A percentile compares a stretch with the other conserved stretches of the same genome.
Conservation (phyloP, 768 basidiomycete species). For the Tylopilus sp. region DNA sequence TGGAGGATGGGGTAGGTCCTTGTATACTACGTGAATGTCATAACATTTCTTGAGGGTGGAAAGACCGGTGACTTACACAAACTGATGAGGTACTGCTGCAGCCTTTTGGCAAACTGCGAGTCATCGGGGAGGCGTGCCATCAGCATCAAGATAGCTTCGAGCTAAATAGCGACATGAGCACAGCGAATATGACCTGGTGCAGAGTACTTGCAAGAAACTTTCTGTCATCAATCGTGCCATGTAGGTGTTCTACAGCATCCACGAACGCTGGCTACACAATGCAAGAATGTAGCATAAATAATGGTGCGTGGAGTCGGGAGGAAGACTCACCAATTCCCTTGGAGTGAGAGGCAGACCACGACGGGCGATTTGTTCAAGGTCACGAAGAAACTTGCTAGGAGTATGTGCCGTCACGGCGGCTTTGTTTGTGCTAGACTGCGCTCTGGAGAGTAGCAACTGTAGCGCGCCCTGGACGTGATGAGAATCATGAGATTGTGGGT, state of each 20-base stretch:
- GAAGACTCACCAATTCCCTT: conserved; percentile 27
- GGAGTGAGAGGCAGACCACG: conserved; percentile 25
- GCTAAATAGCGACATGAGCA: conserved; percentile 35
- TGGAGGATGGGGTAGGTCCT: conserved; percentile 78
- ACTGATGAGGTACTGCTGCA: conserved; percentile 51
- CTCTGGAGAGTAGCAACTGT: conserved; percentile 15
- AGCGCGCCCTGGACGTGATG: conserved; percentile 6
- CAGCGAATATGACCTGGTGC: background rate
- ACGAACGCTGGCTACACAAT: conserved; percentile 41
- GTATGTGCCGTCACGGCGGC: background rate
- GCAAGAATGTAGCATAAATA: background rate
- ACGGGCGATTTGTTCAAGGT: conserved; percentile 27
- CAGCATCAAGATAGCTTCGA: conserved; percentile 57
- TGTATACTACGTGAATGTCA: conserved; percentile 50
- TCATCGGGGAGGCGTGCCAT: conserved; percentile 52
- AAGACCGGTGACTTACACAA: conserved; percentile 47
- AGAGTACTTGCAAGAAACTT: conserved; percentile 47
- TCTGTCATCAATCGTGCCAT: conserved; percentile 53
- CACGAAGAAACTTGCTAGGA: conserved; percentile 17
- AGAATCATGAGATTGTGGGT: background rate
- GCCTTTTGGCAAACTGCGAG: conserved; percentile 26
- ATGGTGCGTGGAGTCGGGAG: background rate
- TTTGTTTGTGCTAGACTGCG: conserved; percentile 1
- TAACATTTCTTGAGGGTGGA: background rate
- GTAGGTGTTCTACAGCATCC: conserved; percentile 45